phyloP scores from a whole-genome alignment of 2,329 filamentous ascomycete species.

The Plectosphaerella sp. region DNA sequence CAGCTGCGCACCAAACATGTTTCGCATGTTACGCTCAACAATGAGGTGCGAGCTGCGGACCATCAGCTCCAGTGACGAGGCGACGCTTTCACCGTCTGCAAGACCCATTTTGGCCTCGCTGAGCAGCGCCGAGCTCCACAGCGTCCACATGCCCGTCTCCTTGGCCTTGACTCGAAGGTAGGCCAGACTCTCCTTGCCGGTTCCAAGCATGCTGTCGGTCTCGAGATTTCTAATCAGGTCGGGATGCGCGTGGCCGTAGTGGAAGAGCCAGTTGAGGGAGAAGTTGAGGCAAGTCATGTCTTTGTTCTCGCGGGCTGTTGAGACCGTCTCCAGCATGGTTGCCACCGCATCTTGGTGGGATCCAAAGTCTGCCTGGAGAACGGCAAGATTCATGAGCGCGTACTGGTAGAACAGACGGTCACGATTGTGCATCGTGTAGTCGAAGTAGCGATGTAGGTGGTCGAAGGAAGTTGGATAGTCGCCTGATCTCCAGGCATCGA shows the following conservation, averaged over 20 bases:
- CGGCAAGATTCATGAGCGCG: conserved; percentile 86
- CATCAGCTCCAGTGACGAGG: conserved; percentile 68
- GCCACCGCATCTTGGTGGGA: conserved; percentile 86
- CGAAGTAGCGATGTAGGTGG: conserved; percentile 88
- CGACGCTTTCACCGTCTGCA: conserved; percentile 62
- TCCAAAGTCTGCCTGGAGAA: conserved; percentile 92
- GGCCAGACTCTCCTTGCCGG: conserved; percentile 73
- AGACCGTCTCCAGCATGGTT: conserved; percentile 91
- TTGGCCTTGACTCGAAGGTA: conserved; percentile 84
- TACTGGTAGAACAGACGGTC: conserved; percentile 91
- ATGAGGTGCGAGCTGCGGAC: conserved; percentile 80
- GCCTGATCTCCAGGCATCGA: conserved; percentile 87
- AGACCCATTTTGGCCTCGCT: conserved; percentile 81
- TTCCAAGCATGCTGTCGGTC: conserved; percentile 69
- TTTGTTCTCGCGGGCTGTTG: conserved; percentile 89
- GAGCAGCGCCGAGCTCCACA: conserved; percentile 78
- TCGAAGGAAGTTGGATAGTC: conserved; percentile 91
- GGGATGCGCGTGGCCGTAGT: conserved; percentile 84
- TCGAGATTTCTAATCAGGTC: conserved; percentile 66
- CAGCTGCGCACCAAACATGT: conserved; percentile 69
- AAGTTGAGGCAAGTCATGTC: conserved; percentile 93
- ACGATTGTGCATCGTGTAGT: conserved; percentile 85
- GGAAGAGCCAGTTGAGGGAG: conserved; percentile 91
- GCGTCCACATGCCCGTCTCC: conserved; percentile 78
- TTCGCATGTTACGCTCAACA: conserved; percentile 69